Percentiles rank a stretch among this genome's conserved stretches.
Conservation (phyloP, 345 rosid species). For the Boechera retrofracta region DNA sequence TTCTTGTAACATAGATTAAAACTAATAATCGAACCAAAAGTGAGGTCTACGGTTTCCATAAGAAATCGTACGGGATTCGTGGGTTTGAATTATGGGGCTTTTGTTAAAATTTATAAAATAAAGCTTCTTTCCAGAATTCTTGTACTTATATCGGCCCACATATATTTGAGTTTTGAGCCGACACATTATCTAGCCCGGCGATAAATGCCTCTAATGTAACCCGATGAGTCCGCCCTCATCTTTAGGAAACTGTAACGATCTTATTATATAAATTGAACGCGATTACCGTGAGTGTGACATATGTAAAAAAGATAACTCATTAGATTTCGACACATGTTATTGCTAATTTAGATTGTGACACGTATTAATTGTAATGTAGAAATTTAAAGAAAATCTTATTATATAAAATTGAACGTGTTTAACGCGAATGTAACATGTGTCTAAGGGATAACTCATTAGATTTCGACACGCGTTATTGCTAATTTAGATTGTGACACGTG, state of each 20-base stretch:
- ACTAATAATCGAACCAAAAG: background rate
- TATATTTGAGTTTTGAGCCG: background rate
- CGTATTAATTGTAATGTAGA: too few species aligned
- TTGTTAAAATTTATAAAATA: background rate
- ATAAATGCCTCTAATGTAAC: background rate
- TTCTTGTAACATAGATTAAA: background rate
- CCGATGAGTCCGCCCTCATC: background rate
- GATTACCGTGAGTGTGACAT: too few species aligned
- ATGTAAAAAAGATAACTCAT: too few species aligned
- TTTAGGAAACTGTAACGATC: background rate
- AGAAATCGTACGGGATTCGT: background rate
- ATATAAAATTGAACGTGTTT: too few species aligned
- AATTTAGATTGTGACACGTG: too few species aligned
- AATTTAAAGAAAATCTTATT: too few species aligned
- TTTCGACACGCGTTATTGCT: too few species aligned
- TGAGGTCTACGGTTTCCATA: background rate
- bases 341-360: too few species aligned
- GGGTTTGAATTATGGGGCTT: constrained; percentile 9
- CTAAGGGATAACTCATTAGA: too few species aligned
- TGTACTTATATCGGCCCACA: background rate
- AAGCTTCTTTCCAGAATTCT: background rate
- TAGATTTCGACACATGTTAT: too few species aligned
- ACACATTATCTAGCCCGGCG: background rate
- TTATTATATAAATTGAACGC: too few species aligned
- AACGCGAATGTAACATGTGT: too few species aligned